These are phyloP conservation scores for Eragrostis curvula DNA, from an alignment of 176 grass and related monocot genomes.

Conservation along the genomic window DNA sequence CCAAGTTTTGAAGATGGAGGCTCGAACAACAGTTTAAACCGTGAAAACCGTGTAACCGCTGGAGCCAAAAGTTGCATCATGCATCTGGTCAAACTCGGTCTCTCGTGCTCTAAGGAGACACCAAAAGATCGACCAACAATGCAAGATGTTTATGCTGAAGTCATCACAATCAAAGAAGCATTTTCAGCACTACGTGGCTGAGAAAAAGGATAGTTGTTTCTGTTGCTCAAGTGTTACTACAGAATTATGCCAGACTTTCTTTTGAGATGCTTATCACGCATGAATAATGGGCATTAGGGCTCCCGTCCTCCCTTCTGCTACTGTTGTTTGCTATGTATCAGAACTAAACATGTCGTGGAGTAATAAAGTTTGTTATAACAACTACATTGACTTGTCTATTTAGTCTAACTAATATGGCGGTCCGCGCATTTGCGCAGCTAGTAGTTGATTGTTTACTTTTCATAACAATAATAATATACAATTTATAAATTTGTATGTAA, in stretches of 20 bases:
- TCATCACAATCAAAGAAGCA: conserved; percentile 40
- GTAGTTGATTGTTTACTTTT: too few species aligned
- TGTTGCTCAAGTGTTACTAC: neutral
- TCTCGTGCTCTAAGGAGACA: conserved; percentile 41
- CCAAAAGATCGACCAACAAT: conserved; percentile 58
- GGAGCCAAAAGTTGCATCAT: conserved; percentile 12
- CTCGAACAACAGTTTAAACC: neutral
- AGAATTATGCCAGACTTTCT: neutral
- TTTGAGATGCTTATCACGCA: neutral
- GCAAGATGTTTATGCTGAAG: conserved; percentile 44
- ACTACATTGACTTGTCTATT: neutral
- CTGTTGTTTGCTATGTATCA: neutral
- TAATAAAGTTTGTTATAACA: neutral
- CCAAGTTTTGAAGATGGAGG: conserved; percentile 1
- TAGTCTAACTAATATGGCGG: neutral
- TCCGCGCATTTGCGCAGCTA: too few species aligned
- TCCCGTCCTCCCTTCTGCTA: neutral
- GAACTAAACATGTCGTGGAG: neutral
- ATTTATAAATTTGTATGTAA: too few species aligned
- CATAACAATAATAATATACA: too few species aligned
- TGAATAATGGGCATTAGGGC: neutral
- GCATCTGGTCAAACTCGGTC: conserved; percentile 43
- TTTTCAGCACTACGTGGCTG: conserved; percentile 3
- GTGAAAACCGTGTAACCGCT: neutral
- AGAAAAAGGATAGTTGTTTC: neutral